Base-by-base conservation (phyloP, 805 yeast species). In the Candida silvicultrix region DNA sequence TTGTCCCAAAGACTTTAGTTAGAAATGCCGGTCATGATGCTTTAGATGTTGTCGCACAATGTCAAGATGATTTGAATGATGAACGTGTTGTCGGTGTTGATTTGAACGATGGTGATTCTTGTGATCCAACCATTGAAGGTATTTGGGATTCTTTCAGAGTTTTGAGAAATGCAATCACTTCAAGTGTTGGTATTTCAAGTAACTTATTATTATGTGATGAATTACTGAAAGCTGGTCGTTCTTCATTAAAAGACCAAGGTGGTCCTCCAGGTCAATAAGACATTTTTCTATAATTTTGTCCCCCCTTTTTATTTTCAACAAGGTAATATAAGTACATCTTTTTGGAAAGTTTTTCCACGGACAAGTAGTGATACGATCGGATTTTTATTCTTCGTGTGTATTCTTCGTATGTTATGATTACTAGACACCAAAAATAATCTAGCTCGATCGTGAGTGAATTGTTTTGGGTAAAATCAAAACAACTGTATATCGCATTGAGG, bases 131-230 rank as follows among this genome's bases (percentile, higher is more conserved):
- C 8, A 77, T 86, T 45, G 96, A 88, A 62, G 99, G 99, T 50
- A 80, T 94, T 48, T 94, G 97, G 95, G 99, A 94, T 68, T 86
- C 96, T 22, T 94, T 79, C 71, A 75, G 99, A 54, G 99, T 94
- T 36, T 71, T 94, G 49, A 81, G 99, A 70, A 94, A 94, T 64
- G 96, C 96, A 10, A 73, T 94, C 45, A 81, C 89, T 43, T 83
- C 95, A 40, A 96, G 98, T 35, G 85, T 95, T 1, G 96, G 97
- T 45, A 94, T 94, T 59, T 92, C 99, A 1, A 83, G 94, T 52
- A 94, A 94, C 64, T 71, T 94, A 58, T 75, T 94, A 54, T 74
- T 94, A 51, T 94, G 99, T 73, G 99, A 94, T 69, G 99, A 94
- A 69, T 75, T 94, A 54, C 76, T 94, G 61, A 89, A 92, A 70